Base-by-base conservation (phyloP, 2,329 filamentous ascomycete species). In the Penicillium sp. region DNA sequence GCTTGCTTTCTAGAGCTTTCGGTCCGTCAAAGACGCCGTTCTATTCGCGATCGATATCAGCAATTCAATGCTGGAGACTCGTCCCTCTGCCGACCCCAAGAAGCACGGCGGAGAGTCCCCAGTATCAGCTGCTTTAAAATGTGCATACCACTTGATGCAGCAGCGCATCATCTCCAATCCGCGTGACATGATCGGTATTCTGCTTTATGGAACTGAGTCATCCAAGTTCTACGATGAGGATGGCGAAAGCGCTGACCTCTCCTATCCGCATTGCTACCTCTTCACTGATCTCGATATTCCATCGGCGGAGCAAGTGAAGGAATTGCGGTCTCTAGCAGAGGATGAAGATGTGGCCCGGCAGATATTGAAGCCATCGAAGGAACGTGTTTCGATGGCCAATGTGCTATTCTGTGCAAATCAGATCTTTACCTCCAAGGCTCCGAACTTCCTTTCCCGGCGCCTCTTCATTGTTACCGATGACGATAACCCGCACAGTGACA, bases 141-240 rank as follows among this genome's bases (percentile, higher is more conserved):
- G 90, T 65, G 94, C 93, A 52, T 95, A 95, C 66, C 85, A 90
- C 66, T 79, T 99, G 48, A 96, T 99, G 90, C 90, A 97, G 74
- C 93, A 97, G 75, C 90, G 94, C 63, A 97, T 99, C 72, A 97
- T 99, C 64, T 93, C 93, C 3, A 93, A 92, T 56, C 94, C 94
- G 1, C 92, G 87, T 66, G 94, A 99, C 57, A 95, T 96, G 89
- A 96, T 99, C 83, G 92, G 93, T 2, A 88, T 99, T 24, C 72
- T 99, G 34, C 79, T 99, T 0, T 99, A 95, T 68, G 92, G 92
- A 8, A 99, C 94, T 0, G 80, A 95, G 65, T 83, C 89, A 72
- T 89, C 90, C 36, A 91, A 87, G 63, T 92, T 91, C 58, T 84
- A 87, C 42, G 84, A 85, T 15, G 85, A 86, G 42, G 81, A 84